These are phyloP conservation scores for Paramyrothecium sp. DNA, from an alignment of 2,329 filamentous ascomycete genomes.

Conservation along the genomic window DNA sequence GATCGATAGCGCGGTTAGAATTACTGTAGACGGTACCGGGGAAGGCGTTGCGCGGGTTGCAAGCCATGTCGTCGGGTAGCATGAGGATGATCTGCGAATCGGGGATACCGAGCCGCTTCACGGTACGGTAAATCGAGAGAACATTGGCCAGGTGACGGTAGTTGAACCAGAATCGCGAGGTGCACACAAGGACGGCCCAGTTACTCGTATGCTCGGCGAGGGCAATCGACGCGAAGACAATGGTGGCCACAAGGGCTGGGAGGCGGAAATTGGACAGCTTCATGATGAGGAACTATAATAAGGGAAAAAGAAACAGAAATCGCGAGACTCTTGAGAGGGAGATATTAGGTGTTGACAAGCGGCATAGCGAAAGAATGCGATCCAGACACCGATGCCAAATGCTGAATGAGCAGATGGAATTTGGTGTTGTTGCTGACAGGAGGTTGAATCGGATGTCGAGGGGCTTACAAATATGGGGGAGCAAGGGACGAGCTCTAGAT, in stretches of 20 bases:
- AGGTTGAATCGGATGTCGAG: conserved; percentile 10
- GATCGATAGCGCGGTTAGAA: conserved; percentile 88
- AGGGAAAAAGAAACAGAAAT: conserved; percentile 3
- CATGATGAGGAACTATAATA: conserved; percentile 35
- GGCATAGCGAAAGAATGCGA: not conserved
- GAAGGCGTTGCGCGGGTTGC: conserved; percentile 97
- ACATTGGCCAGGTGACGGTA: conserved; percentile 98
- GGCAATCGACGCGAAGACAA: conserved; percentile 44
- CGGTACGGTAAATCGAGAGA: conserved; percentile 93
- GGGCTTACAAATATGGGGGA: conserved; percentile 20
- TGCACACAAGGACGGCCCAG: conserved; percentile 98
- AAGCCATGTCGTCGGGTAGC: conserved; percentile 99
- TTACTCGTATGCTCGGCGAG: conserved; percentile 89
- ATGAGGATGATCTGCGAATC: conserved; percentile 99
- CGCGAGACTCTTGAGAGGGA: not conserved
- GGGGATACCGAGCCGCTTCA: conserved; percentile 95
- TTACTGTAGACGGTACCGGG: conserved; percentile 98
- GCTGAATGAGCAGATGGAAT: not conserved
- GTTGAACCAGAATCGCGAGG: conserved; percentile 99
- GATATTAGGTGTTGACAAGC: not conserved
- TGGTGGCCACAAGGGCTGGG: conserved; percentile 45
- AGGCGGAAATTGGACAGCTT: conserved; percentile 46
- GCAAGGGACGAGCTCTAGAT: conserved; percentile 1
- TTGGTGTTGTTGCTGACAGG: conserved; percentile 1
- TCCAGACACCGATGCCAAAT: conserved; percentile 2